phyloP scores from a whole-genome alignment of 768 basidiomycete species.

The Cystobasidium onofrii region DNA sequence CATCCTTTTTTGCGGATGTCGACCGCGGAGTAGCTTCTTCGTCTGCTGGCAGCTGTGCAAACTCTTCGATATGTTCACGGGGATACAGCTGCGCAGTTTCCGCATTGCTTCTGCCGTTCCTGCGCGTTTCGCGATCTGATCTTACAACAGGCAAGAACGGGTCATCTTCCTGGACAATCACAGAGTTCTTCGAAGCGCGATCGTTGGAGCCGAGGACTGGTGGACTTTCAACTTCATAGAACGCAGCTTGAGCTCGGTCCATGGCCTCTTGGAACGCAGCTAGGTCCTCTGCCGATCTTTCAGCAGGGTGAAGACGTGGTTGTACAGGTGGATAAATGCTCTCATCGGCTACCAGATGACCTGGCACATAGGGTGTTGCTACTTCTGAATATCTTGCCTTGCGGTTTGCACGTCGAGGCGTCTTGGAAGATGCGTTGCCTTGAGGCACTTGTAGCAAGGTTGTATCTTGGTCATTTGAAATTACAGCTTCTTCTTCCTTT shows the following conservation, averaged over 20 bases:
- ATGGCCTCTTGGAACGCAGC: conserved; percentile 19
- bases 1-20: neutral
- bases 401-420: neutral
- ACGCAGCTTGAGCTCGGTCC: conserved; percentile 22
- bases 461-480: neutral
- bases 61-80: no score
- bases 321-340: neutral
- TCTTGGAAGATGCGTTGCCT: neutral
- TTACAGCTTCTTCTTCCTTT: neutral
- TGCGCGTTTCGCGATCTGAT: neutral
- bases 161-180: neutral
- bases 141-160: neutral
- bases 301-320: conserved; percentile 4
- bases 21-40: no score
- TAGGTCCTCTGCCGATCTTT: conserved; percentile 18
- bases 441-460: neutral
- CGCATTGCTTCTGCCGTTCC: neutral
- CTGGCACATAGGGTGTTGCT: conserved; percentile 22
- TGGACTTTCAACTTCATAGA: conserved; percentile 15
- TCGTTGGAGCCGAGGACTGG: neutral
- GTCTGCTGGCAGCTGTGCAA: no score
- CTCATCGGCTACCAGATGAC: conserved; percentile 11
- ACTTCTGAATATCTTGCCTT: conserved; percentile 7
- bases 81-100: no score
- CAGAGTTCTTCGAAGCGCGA: neutral